Percentiles rank a stretch among this genome's conserved stretches.
Evolutionary conservation across 108 stramenopile species (phyloP).

Genomic region (Fistulifera pelliculosa): DNA sequence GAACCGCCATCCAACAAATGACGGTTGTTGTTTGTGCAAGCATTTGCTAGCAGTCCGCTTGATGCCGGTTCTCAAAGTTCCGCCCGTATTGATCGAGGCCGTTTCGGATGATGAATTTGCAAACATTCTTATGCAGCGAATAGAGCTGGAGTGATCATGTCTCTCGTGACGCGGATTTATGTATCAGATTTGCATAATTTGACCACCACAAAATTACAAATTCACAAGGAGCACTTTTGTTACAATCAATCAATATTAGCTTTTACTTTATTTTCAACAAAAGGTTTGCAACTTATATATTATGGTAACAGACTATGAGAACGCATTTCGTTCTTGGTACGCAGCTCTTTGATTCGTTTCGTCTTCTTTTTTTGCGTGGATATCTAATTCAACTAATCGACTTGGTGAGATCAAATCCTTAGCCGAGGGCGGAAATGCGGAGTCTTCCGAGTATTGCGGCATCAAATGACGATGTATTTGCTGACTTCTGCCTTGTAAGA

Average conservation of each 20-base stretch:
- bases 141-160: too few species aligned
- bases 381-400: conserved; percentile 1
- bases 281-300: neutral
- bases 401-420: neutral
- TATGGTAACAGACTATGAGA: neutral
- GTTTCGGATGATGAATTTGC: conserved; percentile 6
- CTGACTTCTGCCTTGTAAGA: neutral
- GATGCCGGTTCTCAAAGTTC: neutral
- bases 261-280: too few species aligned
- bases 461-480: neutral
- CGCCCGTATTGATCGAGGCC: neutral
- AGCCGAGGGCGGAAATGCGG: neutral
- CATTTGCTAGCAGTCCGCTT: conserved; percentile 7
- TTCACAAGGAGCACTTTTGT: too few species aligned
- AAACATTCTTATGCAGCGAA: neutral
- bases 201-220: too few species aligned
- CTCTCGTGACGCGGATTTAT: too few species aligned
- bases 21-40: neutral
- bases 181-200: too few species aligned
- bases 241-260: too few species aligned
- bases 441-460: too few species aligned
- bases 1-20: neutral
- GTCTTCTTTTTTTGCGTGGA: neutral
- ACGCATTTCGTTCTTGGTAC: conserved; percentile 2
- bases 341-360: neutral